Evolutionary conservation across 352 stramenopile species (phyloP).

Genomic region (Pythium aquatile): DNA sequence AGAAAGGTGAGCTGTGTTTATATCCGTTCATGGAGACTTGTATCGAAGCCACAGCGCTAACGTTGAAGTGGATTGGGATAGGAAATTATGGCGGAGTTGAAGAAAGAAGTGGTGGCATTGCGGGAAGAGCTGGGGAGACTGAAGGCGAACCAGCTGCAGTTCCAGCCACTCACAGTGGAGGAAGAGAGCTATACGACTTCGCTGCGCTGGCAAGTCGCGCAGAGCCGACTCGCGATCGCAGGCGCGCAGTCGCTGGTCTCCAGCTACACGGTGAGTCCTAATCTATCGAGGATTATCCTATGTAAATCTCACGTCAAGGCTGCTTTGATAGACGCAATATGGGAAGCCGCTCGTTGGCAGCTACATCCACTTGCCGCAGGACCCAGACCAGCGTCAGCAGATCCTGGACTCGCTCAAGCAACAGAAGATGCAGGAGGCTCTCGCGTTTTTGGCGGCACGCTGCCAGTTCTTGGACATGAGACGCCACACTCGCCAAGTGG

Average conservation of each 20-base stretch:
- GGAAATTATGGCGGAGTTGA: too few species aligned
- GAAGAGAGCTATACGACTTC: not conserved
- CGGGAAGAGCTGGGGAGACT: not conserved
- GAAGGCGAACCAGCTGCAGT: not conserved
- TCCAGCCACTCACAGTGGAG: too few species aligned
- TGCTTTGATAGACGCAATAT: not conserved
- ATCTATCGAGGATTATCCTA: too few species aligned
- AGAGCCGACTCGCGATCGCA: not conserved
- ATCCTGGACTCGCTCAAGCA: not conserved
- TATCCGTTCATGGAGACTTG: too few species aligned
- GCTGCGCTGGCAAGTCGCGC: not conserved
- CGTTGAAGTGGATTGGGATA: too few species aligned
- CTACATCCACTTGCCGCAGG: slow-evolving; percentile 2
- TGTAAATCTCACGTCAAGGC: not conserved
- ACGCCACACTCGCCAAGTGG: not conserved
- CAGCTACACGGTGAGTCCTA: not conserved
- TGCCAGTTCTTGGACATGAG: not conserved
- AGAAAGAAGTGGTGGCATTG: not conserved
- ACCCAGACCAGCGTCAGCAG: not conserved
- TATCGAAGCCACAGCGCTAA: too few species aligned
- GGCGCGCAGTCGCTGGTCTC: not conserved
- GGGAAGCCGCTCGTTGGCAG: not conserved
- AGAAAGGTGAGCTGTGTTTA: not conserved
- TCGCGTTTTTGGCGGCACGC: slow-evolving; percentile 3
- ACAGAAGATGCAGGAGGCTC: slow-evolving; percentile 1